Base-by-base conservation (phyloP, 106 monocot genomes). In the Dendrobium chrysotoxum region DNA sequence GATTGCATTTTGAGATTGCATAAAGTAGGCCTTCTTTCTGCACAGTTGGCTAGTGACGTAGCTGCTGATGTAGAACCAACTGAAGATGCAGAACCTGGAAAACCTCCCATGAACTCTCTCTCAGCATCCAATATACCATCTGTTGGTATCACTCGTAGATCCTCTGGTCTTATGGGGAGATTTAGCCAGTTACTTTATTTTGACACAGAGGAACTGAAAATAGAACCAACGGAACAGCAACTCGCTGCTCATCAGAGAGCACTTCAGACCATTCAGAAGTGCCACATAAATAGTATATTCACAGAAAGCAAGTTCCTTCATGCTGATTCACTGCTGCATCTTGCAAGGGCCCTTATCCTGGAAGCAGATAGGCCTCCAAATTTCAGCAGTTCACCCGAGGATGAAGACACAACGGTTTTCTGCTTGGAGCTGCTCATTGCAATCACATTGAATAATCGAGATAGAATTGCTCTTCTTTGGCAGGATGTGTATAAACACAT, bases 271-370 rank as follows among this genome's bases (percentile, higher is more conserved):
- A 86, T 93, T 4, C 80, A 86, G 79, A 90, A 90, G 80, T 93
- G 93, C 73, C 88, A 85, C 75, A 90, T 90, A 79, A 85, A 88
- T 38, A 90, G 70, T 76, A 88, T 93, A 85, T 93, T 93, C 75
- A 83, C 88, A n/a, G 93, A 93, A 53, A 93, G 93, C 86, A 93
- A 93, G 54, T 93, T 93, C 70, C 79, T 93, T 39, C 93, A 93
- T n/a, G 85, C 93, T 38, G 93, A 93, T 23, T 93, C 93, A 10
- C 65, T 93, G 11, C 40, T 83, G 28, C 82, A 93, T 42, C 88
- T 93, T 13, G 85, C 88, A 17, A 85, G 80, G 74, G 86, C 93
- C 55, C 88, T 93, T 39, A 86, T 88, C 55, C 75, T 77, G 82
- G 85, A 86, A 31, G 93, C 90, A 9, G 88, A 86, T 45, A 85